Conservation (phyloP, 2,329 filamentous ascomycete species). For the Trichoderma sp. region DNA sequence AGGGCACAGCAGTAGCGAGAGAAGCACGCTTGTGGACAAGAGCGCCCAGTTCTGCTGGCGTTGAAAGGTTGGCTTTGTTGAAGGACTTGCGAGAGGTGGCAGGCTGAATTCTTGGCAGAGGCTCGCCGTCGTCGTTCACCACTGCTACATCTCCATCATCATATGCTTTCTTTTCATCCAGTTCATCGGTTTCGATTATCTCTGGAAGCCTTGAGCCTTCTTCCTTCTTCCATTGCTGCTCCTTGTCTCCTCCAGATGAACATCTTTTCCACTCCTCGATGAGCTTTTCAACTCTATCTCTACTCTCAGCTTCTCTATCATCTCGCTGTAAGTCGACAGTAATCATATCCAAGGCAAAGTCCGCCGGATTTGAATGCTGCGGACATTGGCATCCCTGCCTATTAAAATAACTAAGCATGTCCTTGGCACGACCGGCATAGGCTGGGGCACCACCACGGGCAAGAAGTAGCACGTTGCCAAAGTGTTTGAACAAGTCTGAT, state of each 20-base stretch:
- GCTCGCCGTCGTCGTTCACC: background rate
- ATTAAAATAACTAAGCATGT: slow-evolving; percentile 68
- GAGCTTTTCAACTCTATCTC: slow-evolving; percentile 61
- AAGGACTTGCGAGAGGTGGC: slow-evolving; percentile 42
- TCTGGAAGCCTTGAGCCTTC: slow-evolving; percentile 28
- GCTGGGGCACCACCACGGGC: slow-evolving; percentile 69
- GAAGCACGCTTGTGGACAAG: slow-evolving; percentile 64
- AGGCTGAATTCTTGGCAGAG: background rate
- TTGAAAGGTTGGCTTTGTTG: slow-evolving; percentile 53
- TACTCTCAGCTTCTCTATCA: slow-evolving; percentile 60
- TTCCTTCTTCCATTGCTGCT: slow-evolving; percentile 15
- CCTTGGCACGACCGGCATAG: slow-evolving; percentile 62
- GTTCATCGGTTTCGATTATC: slow-evolving; percentile 35
- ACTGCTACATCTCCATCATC: background rate
- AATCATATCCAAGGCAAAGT: slow-evolving; percentile 76
- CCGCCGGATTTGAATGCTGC: slow-evolving; percentile 71
- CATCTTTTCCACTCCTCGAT: slow-evolving; percentile 58
- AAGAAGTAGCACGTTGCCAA: slow-evolving; percentile 70
- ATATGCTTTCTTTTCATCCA: slow-evolving; percentile 23
- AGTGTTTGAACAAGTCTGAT: slow-evolving; percentile 70
- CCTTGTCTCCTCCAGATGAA: slow-evolving; percentile 9
- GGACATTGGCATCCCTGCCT: slow-evolving; percentile 65
- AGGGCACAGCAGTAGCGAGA: slow-evolving; percentile 66
- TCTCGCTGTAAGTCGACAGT: slow-evolving; percentile 72
- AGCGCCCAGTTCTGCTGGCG: slow-evolving; percentile 71